phyloP scores from a whole-genome alignment of 106 monocot genomes.

The Narthecium ossifragum region DNA sequence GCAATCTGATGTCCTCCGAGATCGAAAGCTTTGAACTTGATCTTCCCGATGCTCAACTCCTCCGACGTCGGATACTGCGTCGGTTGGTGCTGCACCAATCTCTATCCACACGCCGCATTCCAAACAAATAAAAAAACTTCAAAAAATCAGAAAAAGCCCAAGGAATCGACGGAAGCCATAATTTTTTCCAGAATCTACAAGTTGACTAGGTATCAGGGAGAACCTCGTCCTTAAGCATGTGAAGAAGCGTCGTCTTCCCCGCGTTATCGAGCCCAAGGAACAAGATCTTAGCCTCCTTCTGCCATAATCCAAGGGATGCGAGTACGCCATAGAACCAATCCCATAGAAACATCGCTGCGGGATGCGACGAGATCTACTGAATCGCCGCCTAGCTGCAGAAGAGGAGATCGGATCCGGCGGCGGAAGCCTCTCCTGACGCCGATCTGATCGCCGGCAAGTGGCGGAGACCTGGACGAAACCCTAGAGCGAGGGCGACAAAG shows the following conservation, averaged over 20 bases:
- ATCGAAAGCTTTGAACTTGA: constrained; percentile 70
- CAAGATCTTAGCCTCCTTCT: constrained; percentile 68
- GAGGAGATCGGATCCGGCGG: neutral
- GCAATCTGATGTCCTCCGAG: constrained; percentile 66
- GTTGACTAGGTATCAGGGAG: too few relatives aligned
- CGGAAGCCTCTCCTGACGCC: neutral
- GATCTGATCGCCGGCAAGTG: constrained; percentile 3
- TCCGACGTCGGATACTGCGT: constrained; percentile 66
- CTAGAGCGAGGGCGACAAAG: neutral
- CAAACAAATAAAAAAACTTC: neutral
- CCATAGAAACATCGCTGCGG: constrained; percentile 37
- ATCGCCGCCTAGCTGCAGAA: neutral
- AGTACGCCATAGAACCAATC: constrained; percentile 70
- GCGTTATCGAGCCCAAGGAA: constrained; percentile 63
- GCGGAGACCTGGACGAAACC: neutral
- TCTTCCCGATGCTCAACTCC: constrained; percentile 63
- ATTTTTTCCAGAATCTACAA: too few relatives aligned
- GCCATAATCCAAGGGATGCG: constrained; percentile 51
- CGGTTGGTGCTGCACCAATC: constrained; percentile 65
- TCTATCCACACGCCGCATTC: constrained; percentile 15
- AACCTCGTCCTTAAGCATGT: constrained; percentile 68
- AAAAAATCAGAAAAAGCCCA: neutral
- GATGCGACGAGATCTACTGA: too few relatives aligned
- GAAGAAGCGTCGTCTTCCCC: constrained; percentile 57
- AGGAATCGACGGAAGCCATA: neutral